phyloP scores from a whole-genome alignment of 352 stramenopile genomes.

The Phytopythium helicoides region DNA sequence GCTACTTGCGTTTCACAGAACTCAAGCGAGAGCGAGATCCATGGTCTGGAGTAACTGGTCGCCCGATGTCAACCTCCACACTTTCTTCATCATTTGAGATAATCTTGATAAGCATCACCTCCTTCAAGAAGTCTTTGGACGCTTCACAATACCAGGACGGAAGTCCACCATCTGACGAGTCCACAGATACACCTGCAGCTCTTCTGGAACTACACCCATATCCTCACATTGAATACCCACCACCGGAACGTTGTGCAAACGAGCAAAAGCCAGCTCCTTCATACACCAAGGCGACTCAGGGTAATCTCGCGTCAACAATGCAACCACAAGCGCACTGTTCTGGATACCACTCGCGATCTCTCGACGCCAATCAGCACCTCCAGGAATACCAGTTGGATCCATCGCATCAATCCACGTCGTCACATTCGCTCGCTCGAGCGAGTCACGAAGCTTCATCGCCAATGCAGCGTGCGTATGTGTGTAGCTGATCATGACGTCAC shows the following conservation, averaged over 20 bases:
- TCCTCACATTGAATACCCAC: slow-evolving; percentile 84
- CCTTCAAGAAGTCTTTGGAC: no score
- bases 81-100: slow-evolving; percentile 7
- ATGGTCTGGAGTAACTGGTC: no score
- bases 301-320: slow-evolving; percentile 76
- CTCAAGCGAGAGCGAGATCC: no score
- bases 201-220: slow-evolving; percentile 70
- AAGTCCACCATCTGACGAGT: slow-evolving; percentile 86
- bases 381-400: slow-evolving; percentile 77
- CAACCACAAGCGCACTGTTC: slow-evolving; percentile 68
- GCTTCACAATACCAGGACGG: slow-evolving; percentile 29
- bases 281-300: slow-evolving; percentile 81
- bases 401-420: slow-evolving; percentile 88
- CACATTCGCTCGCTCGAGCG: slow-evolving; percentile 63
- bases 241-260: slow-evolving; percentile 81
- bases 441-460: slow-evolving; percentile 63
- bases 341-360: slow-evolving; percentile 80
- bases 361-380: slow-evolving; percentile 75
- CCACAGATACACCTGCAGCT: slow-evolving; percentile 86
- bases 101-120: no score
- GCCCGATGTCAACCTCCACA: not conserved
- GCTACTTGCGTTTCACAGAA: no score
- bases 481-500: slow-evolving; percentile 89
- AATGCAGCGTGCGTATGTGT: slow-evolving; percentile 72
- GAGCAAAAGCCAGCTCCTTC: slow-evolving; percentile 85